Evolutionary conservation across 2,329 filamentous ascomycete species (phyloP), one percentile per base, ranked within the genome.

Genomic region (Cercospora janseana): DNA sequence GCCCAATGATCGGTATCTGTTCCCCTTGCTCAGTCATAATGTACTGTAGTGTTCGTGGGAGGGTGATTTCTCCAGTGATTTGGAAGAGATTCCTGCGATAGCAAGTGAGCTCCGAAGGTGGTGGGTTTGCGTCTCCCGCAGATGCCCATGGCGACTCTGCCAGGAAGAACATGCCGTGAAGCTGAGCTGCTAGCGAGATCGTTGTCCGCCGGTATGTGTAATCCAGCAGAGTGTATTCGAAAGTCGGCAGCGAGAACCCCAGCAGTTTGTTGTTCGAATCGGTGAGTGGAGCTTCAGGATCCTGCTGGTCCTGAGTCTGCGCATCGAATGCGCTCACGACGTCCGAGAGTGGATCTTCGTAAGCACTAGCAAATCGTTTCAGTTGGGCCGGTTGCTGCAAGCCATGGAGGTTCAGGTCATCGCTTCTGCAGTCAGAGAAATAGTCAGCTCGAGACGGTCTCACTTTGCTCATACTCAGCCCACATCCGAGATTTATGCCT

Each of bases 1-100:
- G 87, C 56, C 78, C 86, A 56, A 82, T 80, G 41, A 96, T 88
- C 2, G 87, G 85, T 31, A 95, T 84, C 35, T 87, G 85, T 67
- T 95, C 88, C 35, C 89, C 89, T 46, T 87, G 82, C 52, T 95
- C 90, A 13, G 85, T 88, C 68, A 95, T 78, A 48, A 95, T 82
- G 44, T 86, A 93, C 48, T 92, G 76, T 55, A 90, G 79, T 21
- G 83, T 85, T 55, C 88, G 77, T 1, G 91, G 89, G 10, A 91
- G 79, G 31, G 89, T 89, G 51, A 95, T 81, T 4, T 86, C 90
- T 51, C 92, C 92, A 54, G 90, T 95, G 64, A 96, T 94, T 69
- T 96, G 92, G 70, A 97, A 97, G 41, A 97, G 76, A 66, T 97
- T 97, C 40, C 92, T 83, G 58, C 92, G 86, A 71, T 97, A 97